Conservation (phyloP, 805 yeast genomes). For the Cyberlindnera galapagoensis region DNA sequence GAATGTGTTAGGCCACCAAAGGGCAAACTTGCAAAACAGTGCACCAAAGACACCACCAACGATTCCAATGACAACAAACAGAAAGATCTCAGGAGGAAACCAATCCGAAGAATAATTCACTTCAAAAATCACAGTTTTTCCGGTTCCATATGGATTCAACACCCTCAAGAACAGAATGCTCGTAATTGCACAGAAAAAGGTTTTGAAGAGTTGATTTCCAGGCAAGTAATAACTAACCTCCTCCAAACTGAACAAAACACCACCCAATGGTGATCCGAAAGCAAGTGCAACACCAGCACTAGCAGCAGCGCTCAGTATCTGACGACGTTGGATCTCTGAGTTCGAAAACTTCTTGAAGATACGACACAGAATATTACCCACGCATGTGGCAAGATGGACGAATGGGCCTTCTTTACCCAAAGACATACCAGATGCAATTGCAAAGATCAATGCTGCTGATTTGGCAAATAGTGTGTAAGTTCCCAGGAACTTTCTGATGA, state of each 20-base stretch:
- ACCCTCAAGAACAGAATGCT: slow-evolving; percentile 46
- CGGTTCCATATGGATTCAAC: slow-evolving; percentile 52
- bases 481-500: slow-evolving; percentile 47
- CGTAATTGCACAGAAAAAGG: slow-evolving; percentile 49
- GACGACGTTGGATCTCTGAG: slow-evolving; percentile 46
- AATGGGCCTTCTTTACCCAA: slow-evolving; percentile 60
- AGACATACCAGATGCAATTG: slow-evolving; percentile 51
- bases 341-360: slow-evolving; percentile 37
- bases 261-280: slow-evolving; percentile 56
- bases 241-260: slow-evolving; percentile 49
- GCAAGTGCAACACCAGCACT: slow-evolving; percentile 56
- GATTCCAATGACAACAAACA: no score
- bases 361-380: slow-evolving; percentile 48
- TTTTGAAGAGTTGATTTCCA: slow-evolving; percentile 45
- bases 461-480: slow-evolving; percentile 43
- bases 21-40: no score
- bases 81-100: no score
- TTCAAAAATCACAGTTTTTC: no score
- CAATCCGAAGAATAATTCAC: no score
- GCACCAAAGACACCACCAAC: no score
- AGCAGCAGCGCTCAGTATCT: slow-evolving; percentile 49
- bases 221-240: slow-evolving; percentile 52
- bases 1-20: no score
- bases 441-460: slow-evolving; percentile 40
- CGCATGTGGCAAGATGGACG: slow-evolving; percentile 53